These are phyloP conservation scores for Catunica adiposa DNA, from an alignment of 2,329 filamentous ascomycete species.

Conservation along the genomic window DNA sequence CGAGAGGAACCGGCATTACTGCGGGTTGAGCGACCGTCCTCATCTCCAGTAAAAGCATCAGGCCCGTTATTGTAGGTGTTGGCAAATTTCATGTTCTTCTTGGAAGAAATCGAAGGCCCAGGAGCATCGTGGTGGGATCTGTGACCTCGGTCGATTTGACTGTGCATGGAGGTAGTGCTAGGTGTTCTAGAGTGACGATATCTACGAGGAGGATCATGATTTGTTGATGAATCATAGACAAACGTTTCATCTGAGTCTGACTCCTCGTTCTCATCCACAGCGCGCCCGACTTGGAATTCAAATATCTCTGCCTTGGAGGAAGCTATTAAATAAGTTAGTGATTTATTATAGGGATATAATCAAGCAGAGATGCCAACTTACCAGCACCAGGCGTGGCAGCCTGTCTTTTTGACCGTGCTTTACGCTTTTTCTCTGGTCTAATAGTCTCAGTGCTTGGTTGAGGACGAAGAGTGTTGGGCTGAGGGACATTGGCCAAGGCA, in stretches of 20 bases:
- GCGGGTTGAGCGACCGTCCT: slow-evolving; percentile 47
- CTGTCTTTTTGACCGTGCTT: slow-evolving; percentile 59
- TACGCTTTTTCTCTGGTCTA: slow-evolving; percentile 83
- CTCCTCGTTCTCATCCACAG: slow-evolving; percentile 88
- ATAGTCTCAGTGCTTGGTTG: slow-evolving; percentile 95
- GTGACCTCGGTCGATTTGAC: slow-evolving; percentile 44
- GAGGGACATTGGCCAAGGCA: slow-evolving; percentile 47
- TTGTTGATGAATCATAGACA: slow-evolving; percentile 91
- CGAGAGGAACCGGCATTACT: slow-evolving; percentile 45
- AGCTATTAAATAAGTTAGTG: slow-evolving; percentile 30
- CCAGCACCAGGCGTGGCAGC: slow-evolving; percentile 57
- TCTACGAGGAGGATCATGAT: slow-evolving; percentile 53
- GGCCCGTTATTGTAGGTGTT: slow-evolving; percentile 54
- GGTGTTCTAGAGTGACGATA: slow-evolving; percentile 93
- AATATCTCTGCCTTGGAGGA: slow-evolving; percentile 97
- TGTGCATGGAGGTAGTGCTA: slow-evolving; percentile 71
- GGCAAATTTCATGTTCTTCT: slow-evolving; percentile 93
- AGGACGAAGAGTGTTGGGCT: slow-evolving; percentile 52
- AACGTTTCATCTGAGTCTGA: slow-evolving; percentile 98
- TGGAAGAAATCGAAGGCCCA: slow-evolving; percentile 29
- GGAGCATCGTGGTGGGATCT: slow-evolving; percentile 40
- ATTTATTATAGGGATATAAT: slow-evolving; percentile 20
- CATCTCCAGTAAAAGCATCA: slow-evolving; percentile 37
- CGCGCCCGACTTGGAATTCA: slow-evolving; percentile 88
- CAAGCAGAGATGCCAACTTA: slow-evolving; percentile 29